phyloP scores from a whole-genome alignment of 1,284 basidiomycete genomes.

The Wallemia mellicola region DNA sequence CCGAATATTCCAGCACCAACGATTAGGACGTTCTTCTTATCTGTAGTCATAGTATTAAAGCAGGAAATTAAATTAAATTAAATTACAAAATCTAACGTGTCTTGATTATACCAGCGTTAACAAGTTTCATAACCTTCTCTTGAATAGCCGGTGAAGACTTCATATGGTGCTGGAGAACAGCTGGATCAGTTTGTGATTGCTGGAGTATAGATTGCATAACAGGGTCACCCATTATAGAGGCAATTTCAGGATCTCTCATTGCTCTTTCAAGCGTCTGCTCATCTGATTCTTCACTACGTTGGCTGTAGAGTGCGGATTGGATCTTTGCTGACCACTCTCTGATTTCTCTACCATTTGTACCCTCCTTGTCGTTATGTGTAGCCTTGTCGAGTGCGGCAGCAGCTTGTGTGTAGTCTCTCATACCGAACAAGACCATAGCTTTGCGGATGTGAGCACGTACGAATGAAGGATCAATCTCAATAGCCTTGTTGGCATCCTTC shows the following conservation, averaged over 20 bases:
- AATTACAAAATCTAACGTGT: not conserved
- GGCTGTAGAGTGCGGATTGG: slow-evolving; percentile 45
- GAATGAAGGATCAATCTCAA: slow-evolving; percentile 65
- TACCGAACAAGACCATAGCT: slow-evolving; percentile 49
- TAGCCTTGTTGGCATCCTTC: slow-evolving; percentile 80
- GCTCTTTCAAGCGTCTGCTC: slow-evolving; percentile 77
- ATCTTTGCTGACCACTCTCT: slow-evolving; percentile 44
- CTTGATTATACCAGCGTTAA: not conserved
- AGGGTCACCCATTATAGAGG: slow-evolving; percentile 26
- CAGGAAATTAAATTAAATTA: not conserved
- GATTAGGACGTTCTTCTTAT: slow-evolving; percentile 24
- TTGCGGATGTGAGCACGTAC: slow-evolving; percentile 93
- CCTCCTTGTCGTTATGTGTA: slow-evolving; percentile 37
- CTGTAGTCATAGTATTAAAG: not conserved
- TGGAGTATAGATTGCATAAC: slow-evolving; percentile 80
- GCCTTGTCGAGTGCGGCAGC: slow-evolving; percentile 50
- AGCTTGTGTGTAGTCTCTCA: slow-evolving; percentile 76
- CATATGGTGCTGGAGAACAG: slow-evolving; percentile 82
- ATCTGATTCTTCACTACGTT: slow-evolving; percentile 64
- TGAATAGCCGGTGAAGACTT: slow-evolving; percentile 19
- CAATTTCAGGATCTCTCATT: slow-evolving; percentile 90
- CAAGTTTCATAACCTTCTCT: not conserved
- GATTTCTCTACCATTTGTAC: slow-evolving; percentile 54
- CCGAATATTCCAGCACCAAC: slow-evolving; percentile 67
- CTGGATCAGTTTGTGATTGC: slow-evolving; percentile 72